Evolutionary conservation across 495 filamentous ascomycete genomes (phyloP), one percentile per base, ranked within the genome.

Genomic region (Daldinia decipiens): DNA sequence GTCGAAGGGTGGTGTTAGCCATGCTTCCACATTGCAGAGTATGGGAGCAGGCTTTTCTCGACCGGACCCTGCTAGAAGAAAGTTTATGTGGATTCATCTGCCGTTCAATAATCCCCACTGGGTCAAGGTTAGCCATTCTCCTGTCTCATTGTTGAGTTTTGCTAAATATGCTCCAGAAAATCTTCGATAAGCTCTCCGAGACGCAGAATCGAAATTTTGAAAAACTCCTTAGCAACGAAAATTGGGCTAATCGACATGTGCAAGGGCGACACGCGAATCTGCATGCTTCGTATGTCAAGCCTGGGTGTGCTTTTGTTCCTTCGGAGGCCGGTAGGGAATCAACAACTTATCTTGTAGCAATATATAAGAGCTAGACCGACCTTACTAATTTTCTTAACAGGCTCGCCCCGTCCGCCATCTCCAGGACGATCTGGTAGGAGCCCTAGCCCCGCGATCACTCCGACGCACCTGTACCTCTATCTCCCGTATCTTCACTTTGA

Each of bases 41-140:
- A 61, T 77, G 27, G 65, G 74, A 1, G 79, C 78, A 1, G 79
- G 79, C 4, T 82, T 83, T 65, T 80, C 79, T 29, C 71, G 80
- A 29, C 81, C 82, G 0, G 68, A 80, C 59, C 74, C 79, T 7
- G 62, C 68, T 4, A 72, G 68, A 70, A 78, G 78, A 12, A 84
- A 88, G 71, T 83, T 91, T 38, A 82, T 87, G 59, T 92, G 89
- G 89, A 85, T 90, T 39, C 89, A 92, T 72, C 76, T 90, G 29
- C 88, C 88, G 0, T 91, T 85, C 65, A 91, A 86, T 4, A 88
- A 91, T 74, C 85, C 89, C 2, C 82, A 84, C 6, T 92, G 89
- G 89, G 89, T 91, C 12, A 87, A 85, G 73, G 83, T 84, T 60
- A 26, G 17, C 3, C 2, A 5, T 5, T 21, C 5, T 12, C 1